These are phyloP conservation scores for Pestalotiopsis sp. DNA, from an alignment of 2,329 filamentous ascomycete genomes.

Conservation along the genomic window DNA sequence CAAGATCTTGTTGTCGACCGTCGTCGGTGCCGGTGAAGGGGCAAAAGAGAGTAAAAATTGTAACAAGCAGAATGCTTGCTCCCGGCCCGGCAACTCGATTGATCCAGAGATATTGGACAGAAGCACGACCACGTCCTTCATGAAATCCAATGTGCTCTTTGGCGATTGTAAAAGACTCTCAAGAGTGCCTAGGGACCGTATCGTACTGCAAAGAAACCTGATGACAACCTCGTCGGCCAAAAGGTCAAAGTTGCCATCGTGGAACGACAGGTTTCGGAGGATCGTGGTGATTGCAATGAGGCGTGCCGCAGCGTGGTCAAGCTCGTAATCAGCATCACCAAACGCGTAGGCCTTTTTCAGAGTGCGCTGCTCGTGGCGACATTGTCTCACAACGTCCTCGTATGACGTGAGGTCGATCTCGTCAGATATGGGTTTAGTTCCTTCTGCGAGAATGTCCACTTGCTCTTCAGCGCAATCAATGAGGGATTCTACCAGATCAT, in stretches of 20 bases:
- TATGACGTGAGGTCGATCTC: conserved; percentile 81
- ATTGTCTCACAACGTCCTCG: conserved; percentile 83
- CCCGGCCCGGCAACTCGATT: conserved; percentile 78
- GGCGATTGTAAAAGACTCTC: conserved; percentile 82
- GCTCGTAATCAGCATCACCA: conserved; percentile 75
- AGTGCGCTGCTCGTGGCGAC: conserved; percentile 69
- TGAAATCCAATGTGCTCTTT: conserved; percentile 87
- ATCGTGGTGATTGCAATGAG: conserved; percentile 91
- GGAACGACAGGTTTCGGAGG: conserved; percentile 87
- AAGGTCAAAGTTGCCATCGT: conserved; percentile 68
- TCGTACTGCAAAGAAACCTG: conserved; percentile 79
- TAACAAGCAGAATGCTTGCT: conserved; percentile 83
- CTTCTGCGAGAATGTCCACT: conserved; percentile 78
- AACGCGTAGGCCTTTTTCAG: conserved; percentile 73
- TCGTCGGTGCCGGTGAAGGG: conserved; percentile 69
- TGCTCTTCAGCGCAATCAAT: conserved; percentile 91
- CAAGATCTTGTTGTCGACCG: conserved; percentile 57
- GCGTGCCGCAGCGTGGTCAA: conserved; percentile 83
- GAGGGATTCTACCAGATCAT: conserved; percentile 84
- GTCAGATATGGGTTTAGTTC: conserved; percentile 83
- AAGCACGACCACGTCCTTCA: conserved; percentile 91
- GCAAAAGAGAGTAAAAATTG: conserved; percentile 91
- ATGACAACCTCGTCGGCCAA: conserved; percentile 78
- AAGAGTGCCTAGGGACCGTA: conserved; percentile 84
- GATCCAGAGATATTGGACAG: conserved; percentile 84